Evolutionary conservation across 345 rosid genomes (phyloP), one percentile per base, ranked within the genome.

Genomic region (Mangifera indica): DNA sequence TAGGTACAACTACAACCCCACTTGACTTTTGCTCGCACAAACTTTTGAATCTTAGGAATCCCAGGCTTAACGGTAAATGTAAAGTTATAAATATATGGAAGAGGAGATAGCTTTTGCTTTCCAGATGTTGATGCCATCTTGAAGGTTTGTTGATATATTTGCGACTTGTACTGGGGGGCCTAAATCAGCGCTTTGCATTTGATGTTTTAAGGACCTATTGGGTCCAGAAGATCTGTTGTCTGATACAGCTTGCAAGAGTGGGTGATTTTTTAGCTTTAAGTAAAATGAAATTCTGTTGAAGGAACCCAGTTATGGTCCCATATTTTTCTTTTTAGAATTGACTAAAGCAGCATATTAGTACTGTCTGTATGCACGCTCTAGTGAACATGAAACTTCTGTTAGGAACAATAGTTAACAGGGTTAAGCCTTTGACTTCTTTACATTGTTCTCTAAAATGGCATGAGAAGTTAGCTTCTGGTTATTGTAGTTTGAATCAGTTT

Each of bases 21-120:
- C 69, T 69, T 62, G 74, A 72, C 74, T 74, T 74, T 70, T 65
- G 56, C 70, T 42, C 7, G 49, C 52, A 34, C 46, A 54, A 55
- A 46, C 56, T 62, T 75, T 72, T 68, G 77, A 79, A 67, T 63
- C 68, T 64, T 66, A 72, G 80, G 78, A 70, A 80, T 74, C 77
- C 79, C 68, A 75, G 65, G 69, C 60, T 66, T 49, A 72, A 70
- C 61, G 72, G 68, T 78, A 67, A 69, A 58, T 61, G 60, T 71
- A 73, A 68, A 72, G 71, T 29, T 29, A 29, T 8, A 29, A 29
- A 14, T 20, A 20, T 15, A n/a, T 56, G 9, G 13, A n/a, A n/a
- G n/a, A 18, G n/a, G 60, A 48, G 12, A 66, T 63, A 25, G 46
- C 80, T 53, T 78, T 73, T 14, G 11, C 75, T 73, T 80, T 76